A percentile compares a stretch with the other conserved stretches of the same genome.
Conservation (phyloP, 2,329 filamentous ascomycete species). For the Trichoderma arundinaceum region DNA sequence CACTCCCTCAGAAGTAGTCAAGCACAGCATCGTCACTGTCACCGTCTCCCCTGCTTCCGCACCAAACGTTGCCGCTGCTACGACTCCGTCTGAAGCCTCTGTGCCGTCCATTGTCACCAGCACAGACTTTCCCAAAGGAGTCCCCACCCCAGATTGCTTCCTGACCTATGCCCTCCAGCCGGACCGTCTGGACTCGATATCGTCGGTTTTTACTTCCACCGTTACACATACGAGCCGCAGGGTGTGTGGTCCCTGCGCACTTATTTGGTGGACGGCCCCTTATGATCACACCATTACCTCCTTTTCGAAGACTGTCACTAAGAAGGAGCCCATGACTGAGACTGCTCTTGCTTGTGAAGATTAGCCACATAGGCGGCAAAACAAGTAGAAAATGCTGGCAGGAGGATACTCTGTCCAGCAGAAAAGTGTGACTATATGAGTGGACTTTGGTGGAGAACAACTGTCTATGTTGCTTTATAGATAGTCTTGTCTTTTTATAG, state of each 20-base stretch:
- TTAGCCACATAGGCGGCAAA: not conserved
- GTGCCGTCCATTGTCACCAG: not conserved
- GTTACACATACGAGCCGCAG: constrained; percentile 2
- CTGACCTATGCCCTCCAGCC: not conserved
- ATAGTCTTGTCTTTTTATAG: not conserved
- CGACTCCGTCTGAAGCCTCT: too few relatives aligned
- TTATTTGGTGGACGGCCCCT: constrained; percentile 6
- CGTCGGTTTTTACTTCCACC: constrained; percentile 10
- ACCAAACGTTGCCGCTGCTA: not conserved
- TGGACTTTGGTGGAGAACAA: not conserved
- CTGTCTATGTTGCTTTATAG: not conserved
- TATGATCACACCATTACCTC: not conserved
- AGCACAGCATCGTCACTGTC: not conserved
- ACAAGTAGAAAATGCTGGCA: not conserved
- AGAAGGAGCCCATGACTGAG: not conserved
- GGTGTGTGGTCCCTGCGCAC: not conserved
- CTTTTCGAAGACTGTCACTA: constrained; percentile 2
- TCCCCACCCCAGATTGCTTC: not conserved
- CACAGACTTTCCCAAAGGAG: not conserved
- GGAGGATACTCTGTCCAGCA: not conserved
- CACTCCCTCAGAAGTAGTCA: not conserved
- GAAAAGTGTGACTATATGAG: not conserved
- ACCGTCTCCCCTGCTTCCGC: not conserved
- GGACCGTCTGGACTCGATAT: not conserved
- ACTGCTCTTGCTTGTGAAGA: not conserved